phyloP scores from a whole-genome alignment of 306 rosid genomes.

The Citrullus amarus region DNA sequence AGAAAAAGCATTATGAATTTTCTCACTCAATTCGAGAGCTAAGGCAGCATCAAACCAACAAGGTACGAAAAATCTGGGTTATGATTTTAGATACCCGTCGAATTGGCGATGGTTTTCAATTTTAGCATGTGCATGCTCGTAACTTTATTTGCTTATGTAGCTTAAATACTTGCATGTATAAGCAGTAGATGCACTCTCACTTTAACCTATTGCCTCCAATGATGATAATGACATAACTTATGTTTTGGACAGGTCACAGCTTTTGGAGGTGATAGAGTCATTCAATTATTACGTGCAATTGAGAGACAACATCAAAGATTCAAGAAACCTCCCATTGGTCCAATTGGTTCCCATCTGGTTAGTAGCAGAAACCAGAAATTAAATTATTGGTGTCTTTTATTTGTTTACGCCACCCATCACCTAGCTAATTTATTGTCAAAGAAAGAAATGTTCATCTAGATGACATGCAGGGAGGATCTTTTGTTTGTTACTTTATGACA shows the following conservation, averaged over 20 bases:
- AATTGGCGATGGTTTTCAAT: background rate
- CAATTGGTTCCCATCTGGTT: conserved; percentile 83
- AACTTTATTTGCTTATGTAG: background rate
- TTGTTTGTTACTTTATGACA: background rate
- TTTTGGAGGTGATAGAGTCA: conserved; percentile 74
- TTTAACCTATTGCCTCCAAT: background rate
- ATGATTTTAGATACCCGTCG: conserved; percentile 1
- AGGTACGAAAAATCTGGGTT: conserved; percentile 30
- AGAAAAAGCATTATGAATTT: conserved; percentile 18
- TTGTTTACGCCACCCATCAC: background rate
- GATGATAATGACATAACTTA: background rate
- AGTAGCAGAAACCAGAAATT: conserved; percentile 14
- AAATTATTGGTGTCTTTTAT: background rate
- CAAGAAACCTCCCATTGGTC: conserved; percentile 76
- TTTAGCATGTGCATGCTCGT: background rate
- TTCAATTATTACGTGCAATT: conserved; percentile 39
- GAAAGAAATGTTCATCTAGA: background rate
- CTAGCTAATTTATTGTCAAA: background rate
- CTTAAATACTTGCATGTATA: background rate
- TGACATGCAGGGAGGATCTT: background rate
- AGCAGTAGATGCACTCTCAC: background rate
- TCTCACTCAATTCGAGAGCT: conserved; percentile 24
- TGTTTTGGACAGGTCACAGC: conserved; percentile 44
- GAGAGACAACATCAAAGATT: conserved; percentile 52
- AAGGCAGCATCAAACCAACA: conserved; percentile 42